Conservation (phyloP, 495 filamentous ascomycete species). For the Hypoxylon cercidicola region DNA sequence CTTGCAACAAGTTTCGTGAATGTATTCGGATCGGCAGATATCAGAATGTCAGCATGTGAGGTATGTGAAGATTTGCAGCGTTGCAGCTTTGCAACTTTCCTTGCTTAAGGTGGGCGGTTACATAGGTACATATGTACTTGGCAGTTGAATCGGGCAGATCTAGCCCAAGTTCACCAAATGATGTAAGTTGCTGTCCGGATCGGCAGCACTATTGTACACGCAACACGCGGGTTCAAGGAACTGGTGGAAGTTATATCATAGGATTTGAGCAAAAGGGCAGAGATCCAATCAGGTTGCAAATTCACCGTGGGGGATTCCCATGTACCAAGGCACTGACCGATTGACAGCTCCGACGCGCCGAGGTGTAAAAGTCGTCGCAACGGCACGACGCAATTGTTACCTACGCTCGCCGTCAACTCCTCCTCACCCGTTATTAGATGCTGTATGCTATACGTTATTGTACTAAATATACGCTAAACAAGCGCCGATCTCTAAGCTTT, state of each 20-base stretch:
- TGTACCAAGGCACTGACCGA: no score
- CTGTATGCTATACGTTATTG: no score
- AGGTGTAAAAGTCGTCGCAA: constrained; percentile 14
- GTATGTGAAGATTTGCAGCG: no score
- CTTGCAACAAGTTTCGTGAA: no score
- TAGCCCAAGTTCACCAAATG: constrained; percentile 32
- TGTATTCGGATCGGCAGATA: no score
- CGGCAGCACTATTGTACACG: constrained; percentile 16
- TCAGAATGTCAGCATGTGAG: no score
- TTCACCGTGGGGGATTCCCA: constrained; percentile 6
- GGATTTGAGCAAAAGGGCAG: not conserved
- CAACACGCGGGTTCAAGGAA: constrained; percentile 9
- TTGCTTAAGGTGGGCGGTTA: not conserved
- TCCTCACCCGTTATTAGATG: not conserved
- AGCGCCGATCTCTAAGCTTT: constrained; percentile 16
- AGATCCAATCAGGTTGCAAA: constrained; percentile 10
- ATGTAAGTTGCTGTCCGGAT: constrained; percentile 33
- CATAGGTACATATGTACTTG: constrained; percentile 3
- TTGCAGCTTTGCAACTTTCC: not conserved
- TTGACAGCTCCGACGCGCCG: no score
- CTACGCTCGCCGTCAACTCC: constrained; percentile 30
- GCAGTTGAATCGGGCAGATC: constrained; percentile 30
- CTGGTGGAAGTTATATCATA: not conserved
- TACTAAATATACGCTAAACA: no score
- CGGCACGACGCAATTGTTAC: constrained; percentile 26